Evolutionary conservation across 2,329 filamentous ascomycete species (phyloP), one percentile per base, ranked within the genome.

Genomic region (Colletotrichum orchidophilum): DNA sequence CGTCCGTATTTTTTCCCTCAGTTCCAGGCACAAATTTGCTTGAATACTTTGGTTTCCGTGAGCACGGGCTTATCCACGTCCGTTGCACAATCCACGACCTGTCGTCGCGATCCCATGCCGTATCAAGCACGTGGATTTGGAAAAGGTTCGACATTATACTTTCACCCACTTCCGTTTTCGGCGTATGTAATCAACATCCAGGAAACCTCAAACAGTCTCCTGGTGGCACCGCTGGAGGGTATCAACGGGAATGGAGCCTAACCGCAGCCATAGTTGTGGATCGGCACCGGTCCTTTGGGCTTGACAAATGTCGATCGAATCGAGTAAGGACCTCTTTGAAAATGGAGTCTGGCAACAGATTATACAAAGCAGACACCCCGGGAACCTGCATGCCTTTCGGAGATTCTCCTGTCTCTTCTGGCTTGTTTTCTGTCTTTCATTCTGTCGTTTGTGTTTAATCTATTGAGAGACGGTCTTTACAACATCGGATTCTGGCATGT

Each of bases 251-350:
- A 66, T 66, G 63, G 63, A 53, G 35, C 42, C 52, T 29, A 55
- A 29, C 58, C 18, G 21, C 42, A 42, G 11, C 54, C 42, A 66
- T 60, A 21, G 31, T 7, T 26, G 31, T 66, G 63, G 54, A 66
- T 66, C 54, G 35, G 24, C 54, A 24, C 21, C 29, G 27, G 24
- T 66, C 39, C 31, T 52, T 33, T 18, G 52, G 42, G n/a, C 33
- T 39, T 60, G 29, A 21, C 21, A 53, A 29, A 11, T 35, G 54
- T 9, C 57, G 54, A 60, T 60, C 62, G 35, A 57, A 50, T 46
- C 7, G 18, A 46, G 18, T 31, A n/a, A 49, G 54, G 31, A 81
- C 39, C 11, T 18, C 18, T 15, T n/a, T 18, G 5, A 42, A 7
- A 42, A 42, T n/a, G 39, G 39, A 18, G 15, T 46, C 18, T 46